Percentiles rank a stretch among this genome's conserved stretches.
phyloP scores from a whole-genome alignment of 192 early-diverging fungal genomes.

The Martensiomyces pterosporus region DNA sequence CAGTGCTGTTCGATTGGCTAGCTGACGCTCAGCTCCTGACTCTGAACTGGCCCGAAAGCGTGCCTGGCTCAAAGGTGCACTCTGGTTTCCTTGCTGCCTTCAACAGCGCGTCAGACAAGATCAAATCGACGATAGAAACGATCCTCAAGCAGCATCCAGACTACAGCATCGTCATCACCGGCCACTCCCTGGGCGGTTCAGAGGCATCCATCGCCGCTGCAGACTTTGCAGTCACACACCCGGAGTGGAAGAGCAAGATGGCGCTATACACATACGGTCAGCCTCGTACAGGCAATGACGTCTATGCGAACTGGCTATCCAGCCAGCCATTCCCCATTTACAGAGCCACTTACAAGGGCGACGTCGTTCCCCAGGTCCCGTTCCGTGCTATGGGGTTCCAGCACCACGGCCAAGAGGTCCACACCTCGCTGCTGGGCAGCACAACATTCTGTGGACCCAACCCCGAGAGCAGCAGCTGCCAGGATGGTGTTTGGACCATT shows the following conservation, averaged over 20 bases:
- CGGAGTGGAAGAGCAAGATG: not conserved
- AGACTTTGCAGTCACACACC: not conserved
- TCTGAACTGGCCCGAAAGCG: not conserved
- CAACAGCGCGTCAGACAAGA: not conserved
- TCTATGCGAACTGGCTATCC: conserved; percentile 1
- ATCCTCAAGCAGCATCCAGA: conserved; percentile 4
- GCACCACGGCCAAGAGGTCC: not conserved
- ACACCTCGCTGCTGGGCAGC: not conserved
- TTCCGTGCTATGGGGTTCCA: not conserved
- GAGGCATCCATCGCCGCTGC: conserved; percentile 6
- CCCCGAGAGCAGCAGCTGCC: not conserved
- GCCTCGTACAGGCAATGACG: conserved; percentile 10
- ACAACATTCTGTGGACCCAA: not conserved
- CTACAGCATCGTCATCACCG: conserved; percentile 7
- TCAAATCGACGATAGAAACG: not conserved
- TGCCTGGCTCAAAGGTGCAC: conserved; percentile 2
- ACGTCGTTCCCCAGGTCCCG: conserved; percentile 2
- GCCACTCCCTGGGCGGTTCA: conserved; percentile 10
- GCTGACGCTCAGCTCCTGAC: not conserved
- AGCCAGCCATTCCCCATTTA: not conserved
- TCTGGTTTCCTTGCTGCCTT: conserved; percentile 7
- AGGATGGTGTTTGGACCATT: not conserved
- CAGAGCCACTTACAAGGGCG: conserved; percentile 2
- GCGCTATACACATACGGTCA: conserved; percentile 4
- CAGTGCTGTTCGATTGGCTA: not conserved